Evolutionary conservation across 73 alveolate species (phyloP), one percentile per base, ranked within the genome.

Genomic region (Paramecium octaurelia): DNA sequence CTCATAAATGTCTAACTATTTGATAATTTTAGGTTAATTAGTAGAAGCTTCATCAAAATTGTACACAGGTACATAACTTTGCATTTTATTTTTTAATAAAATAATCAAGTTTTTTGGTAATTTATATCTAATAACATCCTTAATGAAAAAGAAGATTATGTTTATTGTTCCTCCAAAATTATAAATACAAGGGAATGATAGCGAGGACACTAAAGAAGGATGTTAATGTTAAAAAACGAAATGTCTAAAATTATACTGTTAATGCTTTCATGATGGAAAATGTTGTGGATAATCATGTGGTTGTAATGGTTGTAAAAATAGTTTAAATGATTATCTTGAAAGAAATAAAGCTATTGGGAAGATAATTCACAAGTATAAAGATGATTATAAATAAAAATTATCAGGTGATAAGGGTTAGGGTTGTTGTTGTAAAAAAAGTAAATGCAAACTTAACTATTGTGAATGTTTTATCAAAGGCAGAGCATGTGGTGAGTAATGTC

Each of bases 201-300:
- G 44, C 10, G 83, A 64, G 24, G 38, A 64, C 4, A 64, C 83
- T 10, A 64, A 18, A 38, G 83, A 64, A 64, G 83, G 83, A 29
- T 64, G 83, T 31, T 64, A 64, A 23, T 64, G 83, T 64, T 23
- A 24, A 64, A 64, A 64, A 31, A 64, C 83, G 14, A 64, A 64
- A 29, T 64, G 83, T 31, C 44, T 64, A 29, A 64, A 64, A 64
- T 64, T 64, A 18, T 64, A 64, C 83, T 64, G 83, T 64, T 64
- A 64, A 31, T 64, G 83, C 23, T 64, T 64, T 64, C 83, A 64
- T 64, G 83, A 64, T n/a, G 83, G 83, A 10, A 64, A 64, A 31
- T 24, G 44, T 10, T 64, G 83, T 4, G 83, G 83, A 16, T 24
- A 64, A 64, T 64, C 21, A 31, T 64, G 83, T 64, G 83, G 83